A percentile compares a stretch with the other conserved stretches of the same genome.
Evolutionary conservation across 192 early-diverging fungal genomes (phyloP).

Genomic region (Coemansia sp.): DNA sequence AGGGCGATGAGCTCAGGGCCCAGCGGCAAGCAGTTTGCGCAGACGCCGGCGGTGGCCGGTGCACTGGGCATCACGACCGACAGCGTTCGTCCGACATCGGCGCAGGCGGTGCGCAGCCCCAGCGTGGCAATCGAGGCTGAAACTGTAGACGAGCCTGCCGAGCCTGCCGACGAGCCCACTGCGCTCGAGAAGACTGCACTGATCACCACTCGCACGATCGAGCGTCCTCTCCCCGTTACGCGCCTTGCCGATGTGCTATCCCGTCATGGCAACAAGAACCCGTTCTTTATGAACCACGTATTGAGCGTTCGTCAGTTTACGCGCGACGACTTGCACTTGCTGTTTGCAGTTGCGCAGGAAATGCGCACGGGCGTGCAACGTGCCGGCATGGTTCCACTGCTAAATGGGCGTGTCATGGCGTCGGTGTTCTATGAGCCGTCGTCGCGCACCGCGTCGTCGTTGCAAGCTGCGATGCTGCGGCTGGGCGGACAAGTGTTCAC

Average conservation of each 20-base stretch:
- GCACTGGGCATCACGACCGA: constrained; percentile 20
- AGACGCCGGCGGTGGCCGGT: constrained; percentile 10
- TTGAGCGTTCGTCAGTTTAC: constrained; percentile 88
- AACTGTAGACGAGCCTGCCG: constrained; percentile 20
- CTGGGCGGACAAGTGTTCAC: constrained; percentile 89
- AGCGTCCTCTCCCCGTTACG: constrained; percentile 19
- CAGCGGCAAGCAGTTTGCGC: constrained; percentile 42
- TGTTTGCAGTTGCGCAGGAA: constrained; percentile 96
- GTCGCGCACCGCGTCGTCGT: constrained; percentile 90
- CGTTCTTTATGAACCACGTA: constrained; percentile 94
- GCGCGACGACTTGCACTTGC: constrained; percentile 87
- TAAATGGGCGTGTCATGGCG: constrained; percentile 88
- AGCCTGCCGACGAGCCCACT: neutral
- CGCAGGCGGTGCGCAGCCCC: constrained; percentile 11
- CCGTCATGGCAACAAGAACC: constrained; percentile 52
- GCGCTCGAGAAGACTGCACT: neutral
- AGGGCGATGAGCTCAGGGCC: constrained; percentile 50
- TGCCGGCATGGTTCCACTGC: constrained; percentile 78
- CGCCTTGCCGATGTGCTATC: constrained; percentile 48
- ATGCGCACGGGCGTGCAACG: constrained; percentile 94
- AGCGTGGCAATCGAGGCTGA: constrained; percentile 18
- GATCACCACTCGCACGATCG: constrained; percentile 1
- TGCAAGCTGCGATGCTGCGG: constrained; percentile 92
- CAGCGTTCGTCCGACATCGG: neutral
- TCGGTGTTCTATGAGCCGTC: constrained; percentile 97